Evolutionary conservation across 2,329 filamentous ascomycete species (phyloP).

Genomic region (Neopestalotiopsis rosae): DNA sequence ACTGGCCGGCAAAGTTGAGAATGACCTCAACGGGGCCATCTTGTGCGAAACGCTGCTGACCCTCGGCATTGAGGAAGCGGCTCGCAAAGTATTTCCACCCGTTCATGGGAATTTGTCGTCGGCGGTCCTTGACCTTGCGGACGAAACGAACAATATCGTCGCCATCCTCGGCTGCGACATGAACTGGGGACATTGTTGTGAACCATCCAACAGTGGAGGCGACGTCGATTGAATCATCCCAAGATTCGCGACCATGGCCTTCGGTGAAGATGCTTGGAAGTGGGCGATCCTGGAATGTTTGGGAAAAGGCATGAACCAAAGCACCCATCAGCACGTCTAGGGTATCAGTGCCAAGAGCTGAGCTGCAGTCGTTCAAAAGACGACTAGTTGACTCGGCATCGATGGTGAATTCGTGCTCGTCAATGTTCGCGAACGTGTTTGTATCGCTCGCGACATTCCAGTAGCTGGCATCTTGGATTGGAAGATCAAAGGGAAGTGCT

Average conservation of each 20-base stretch:
- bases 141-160: neutral
- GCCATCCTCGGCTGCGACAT: neutral
- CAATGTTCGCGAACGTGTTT: slow-evolving; percentile 15
- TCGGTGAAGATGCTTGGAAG: slow-evolving; percentile 28
- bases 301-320: slow-evolving; percentile 12
- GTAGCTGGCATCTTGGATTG: slow-evolving; percentile 1
- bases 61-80: slow-evolving; percentile 9
- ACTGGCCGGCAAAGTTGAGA: slow-evolving; percentile 54
- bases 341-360: slow-evolving; percentile 15
- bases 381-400: neutral
- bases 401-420: slow-evolving; percentile 14
- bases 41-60: slow-evolving; percentile 2
- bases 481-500: slow-evolving; percentile 15
- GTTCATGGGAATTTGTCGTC: slow-evolving; percentile 12
- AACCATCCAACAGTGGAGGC: slow-evolving; percentile 14
- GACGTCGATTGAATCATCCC: slow-evolving; percentile 12
- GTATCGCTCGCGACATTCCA: slow-evolving; percentile 10
- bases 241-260: slow-evolving; percentile 15
- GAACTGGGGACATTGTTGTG: slow-evolving; percentile 13
- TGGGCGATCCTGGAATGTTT: slow-evolving; percentile 10
- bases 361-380: slow-evolving; percentile 18
- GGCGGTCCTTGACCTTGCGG: slow-evolving; percentile 12
- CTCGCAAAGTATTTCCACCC: slow-evolving; percentile 11
- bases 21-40: slow-evolving; percentile 23
- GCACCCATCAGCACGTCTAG: slow-evolving; percentile 18